Evolutionary conservation across 306 rosid genomes (phyloP), one percentile per base, ranked within the genome.

Genomic region (Carpinus viminea): DNA sequence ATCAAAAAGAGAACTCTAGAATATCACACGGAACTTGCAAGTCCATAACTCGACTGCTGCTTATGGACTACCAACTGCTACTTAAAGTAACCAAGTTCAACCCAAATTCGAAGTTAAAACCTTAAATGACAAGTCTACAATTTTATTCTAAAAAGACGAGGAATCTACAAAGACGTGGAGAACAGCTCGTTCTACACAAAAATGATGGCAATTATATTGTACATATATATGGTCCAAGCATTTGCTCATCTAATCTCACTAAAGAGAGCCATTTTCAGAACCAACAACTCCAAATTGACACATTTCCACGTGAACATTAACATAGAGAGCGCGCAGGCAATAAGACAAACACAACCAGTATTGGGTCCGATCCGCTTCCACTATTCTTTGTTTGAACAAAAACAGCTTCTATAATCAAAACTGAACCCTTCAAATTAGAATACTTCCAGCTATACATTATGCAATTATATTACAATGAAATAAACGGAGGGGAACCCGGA

Each of bases 231-330:
- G 51, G 24, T 41, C 4, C 16, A 18, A 13, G 21, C 48, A 8
- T 65, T 38, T 41, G 15, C 8, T 65, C 71, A 65, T 65, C 4
- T 26, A 38, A 38, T 65, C 48, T 36, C 18, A 38, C 24, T 18
- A 18, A 18, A 65, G 7, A 36, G 46, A 65, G 71, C 71, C 71
- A 65, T 65, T 65, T 65, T 65, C 48, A 18, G n/a, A 12, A 65
- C 43, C 45, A 3, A 34, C 10, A 66, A 18, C 9, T 66, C 71
- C 71, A 36, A 15, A 34, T 60, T 26, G 7, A 34, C 4, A 0
- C 12, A 64, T 34, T 64, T 64, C 18, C 70, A 64, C 20, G 46
- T 36, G 46, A 64, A 7, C 24, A 12, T 55, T 18, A 55, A 55
- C 26, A 55, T 17, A 7, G 12, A 54, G 26, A 54, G 60, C 60